A percentile compares a stretch with the other conserved stretches of the same genome.
phyloP scores from a whole-genome alignment of 2,329 filamentous ascomycete genomes.

The Plectosphaerella sp. region DNA sequence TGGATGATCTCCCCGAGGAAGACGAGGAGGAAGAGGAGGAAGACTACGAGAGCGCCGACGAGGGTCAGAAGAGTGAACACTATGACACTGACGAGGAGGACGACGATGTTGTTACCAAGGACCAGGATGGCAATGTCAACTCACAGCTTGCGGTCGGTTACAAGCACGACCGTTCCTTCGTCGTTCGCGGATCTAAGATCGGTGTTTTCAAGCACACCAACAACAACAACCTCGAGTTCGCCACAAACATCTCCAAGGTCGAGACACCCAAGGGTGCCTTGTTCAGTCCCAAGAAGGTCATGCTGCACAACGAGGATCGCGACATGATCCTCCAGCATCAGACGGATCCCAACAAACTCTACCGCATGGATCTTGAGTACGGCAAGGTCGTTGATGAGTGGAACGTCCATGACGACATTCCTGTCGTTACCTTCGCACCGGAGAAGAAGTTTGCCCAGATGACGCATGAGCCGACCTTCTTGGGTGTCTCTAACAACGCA shows the following conservation, averaged over 20 bases:
- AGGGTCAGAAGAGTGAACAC: constrained; percentile 64
- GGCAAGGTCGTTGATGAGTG: constrained; percentile 98
- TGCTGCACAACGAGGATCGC: constrained; percentile 86
- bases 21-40: constrained; percentile 47
- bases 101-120: constrained; percentile 63
- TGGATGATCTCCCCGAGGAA: constrained; percentile 66
- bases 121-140: constrained; percentile 80
- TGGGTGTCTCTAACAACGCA: constrained; percentile 88
- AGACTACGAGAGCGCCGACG: constrained; percentile 57
- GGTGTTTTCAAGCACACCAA: constrained; percentile 96
- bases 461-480: constrained; percentile 90
- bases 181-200: constrained; percentile 95
- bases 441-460: constrained; percentile 98
- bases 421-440: constrained; percentile 85
- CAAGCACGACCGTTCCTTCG: constrained; percentile 94
- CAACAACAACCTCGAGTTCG: constrained; percentile 91
- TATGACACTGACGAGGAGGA: constrained; percentile 71
- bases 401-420: constrained; percentile 96
- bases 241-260: constrained; percentile 95
- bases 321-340: constrained; percentile 86
- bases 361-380: constrained; percentile 96
- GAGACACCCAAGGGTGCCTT: constrained; percentile 80
- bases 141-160: constrained; percentile 93
- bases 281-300: constrained; percentile 94
- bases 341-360: constrained; percentile 82